phyloP scores from a whole-genome alignment of 495 filamentous ascomycete genomes.

The Talaromyces ruber region DNA sequence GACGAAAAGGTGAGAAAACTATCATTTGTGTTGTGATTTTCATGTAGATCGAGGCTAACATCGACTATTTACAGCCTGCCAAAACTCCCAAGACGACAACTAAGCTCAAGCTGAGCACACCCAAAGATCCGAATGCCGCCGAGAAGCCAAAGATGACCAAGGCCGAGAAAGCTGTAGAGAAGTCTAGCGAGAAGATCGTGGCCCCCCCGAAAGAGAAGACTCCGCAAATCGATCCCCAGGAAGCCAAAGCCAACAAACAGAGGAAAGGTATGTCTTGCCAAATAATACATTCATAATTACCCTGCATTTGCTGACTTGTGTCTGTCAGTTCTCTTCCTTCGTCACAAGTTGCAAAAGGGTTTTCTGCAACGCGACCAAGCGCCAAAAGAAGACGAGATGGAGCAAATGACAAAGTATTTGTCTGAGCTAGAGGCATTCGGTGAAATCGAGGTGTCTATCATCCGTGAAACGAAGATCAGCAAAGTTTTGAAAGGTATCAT shows the following conservation, averaged over 20 bases:
- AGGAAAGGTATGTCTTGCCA: constrained; percentile 50
- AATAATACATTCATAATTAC: not conserved
- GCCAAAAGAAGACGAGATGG: constrained; percentile 87
- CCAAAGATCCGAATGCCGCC: constrained; percentile 37
- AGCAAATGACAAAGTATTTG: constrained; percentile 68
- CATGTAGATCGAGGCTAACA: constrained; percentile 8
- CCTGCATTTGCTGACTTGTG: not conserved
- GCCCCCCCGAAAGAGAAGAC: constrained; percentile 42
- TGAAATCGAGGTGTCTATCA: constrained; percentile 79
- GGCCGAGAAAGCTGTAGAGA: constrained; percentile 41
- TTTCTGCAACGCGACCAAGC: constrained; percentile 72
- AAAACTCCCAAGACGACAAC: constrained; percentile 55
- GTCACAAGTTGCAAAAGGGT: constrained; percentile 86
- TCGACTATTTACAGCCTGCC: constrained; percentile 23
- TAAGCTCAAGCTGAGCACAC: constrained; percentile 45
- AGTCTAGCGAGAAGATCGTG: constrained; percentile 21
- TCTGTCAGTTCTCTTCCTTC: constrained; percentile 61
- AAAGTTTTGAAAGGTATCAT: constrained; percentile 88
- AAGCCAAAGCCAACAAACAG: constrained; percentile 54
- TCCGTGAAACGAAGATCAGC: constrained; percentile 82
- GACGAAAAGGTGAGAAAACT: constrained; percentile 49
- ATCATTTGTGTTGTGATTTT: not conserved
- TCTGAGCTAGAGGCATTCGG: constrained; percentile 67
- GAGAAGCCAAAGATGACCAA: constrained; percentile 45
- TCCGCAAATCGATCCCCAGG: constrained; percentile 47